Evolutionary conservation across 306 rosid genomes (phyloP), one percentile per base, ranked within the genome.

Genomic region (Abrus precatorius): DNA sequence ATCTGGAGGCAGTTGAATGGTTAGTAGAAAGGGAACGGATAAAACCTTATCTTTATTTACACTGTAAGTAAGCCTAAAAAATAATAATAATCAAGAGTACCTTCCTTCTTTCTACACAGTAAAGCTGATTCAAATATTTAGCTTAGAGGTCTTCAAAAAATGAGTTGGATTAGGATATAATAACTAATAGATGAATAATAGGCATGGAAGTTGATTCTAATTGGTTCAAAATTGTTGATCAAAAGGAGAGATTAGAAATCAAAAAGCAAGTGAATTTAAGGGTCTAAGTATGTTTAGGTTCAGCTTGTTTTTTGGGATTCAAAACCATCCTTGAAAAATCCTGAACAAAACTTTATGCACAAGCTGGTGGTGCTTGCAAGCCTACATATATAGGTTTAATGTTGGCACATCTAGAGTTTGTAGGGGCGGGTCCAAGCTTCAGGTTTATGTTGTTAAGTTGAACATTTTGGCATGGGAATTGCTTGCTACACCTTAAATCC

Each of bases 401-500:
- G 71, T 89, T 87, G 40, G 27, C 4, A 74, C 97, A 92, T 44
- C 61, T 50, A 33, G 91, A 45, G 13, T 47, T 52, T 9, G 73
- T 0, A 9, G 91, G 82, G 3, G 0, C 3, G 20, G 49, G 7
- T 72, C 86, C 48, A 74, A n/a, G 59, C 50, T 28, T 82, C 63
- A 90, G 73, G 75, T 90, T 45, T 40, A 92, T 84, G 85, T 92
- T 66, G 1, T 6, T 2, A 52, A 90, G 86, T 44, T 56, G 30
- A 62, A 92, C 30, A 48, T 86, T 69, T 67, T 86, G 72, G 72
- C 97, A 90, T n/a, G 92, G 95, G 30, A 33, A 85, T 55, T 59
- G 69, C 48, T 74, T 34, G 88, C 97, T 92, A 77, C 97, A 92
- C 64, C 68, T 69, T 59, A 92, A 63, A 14, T 84, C 85, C 82